Conservation (phyloP, 2,329 filamentous ascomycete species). For the Corniculantispora saksenae region DNA sequence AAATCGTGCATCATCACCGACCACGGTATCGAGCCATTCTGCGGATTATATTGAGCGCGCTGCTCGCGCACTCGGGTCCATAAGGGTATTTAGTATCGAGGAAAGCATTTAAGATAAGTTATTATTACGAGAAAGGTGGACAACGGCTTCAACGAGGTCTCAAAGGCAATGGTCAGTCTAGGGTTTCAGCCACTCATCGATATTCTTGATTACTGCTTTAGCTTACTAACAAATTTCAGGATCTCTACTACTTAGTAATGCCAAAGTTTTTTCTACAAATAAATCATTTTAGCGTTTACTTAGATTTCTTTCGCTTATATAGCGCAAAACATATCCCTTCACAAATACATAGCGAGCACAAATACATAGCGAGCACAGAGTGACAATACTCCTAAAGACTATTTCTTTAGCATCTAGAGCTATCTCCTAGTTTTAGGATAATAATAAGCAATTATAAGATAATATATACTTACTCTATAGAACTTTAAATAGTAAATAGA, state of each 20-base stretch:
- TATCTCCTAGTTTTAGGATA: slow-evolving; percentile 6
- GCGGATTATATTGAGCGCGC: slow-evolving; percentile 34
- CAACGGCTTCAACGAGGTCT: slow-evolving; percentile 32
- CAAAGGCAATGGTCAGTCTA: slow-evolving; percentile 26
- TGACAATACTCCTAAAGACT: slow-evolving; percentile 31
- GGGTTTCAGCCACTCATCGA: slow-evolving; percentile 30
- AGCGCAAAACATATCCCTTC: slow-evolving; percentile 31
- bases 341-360: slow-evolving; percentile 28
- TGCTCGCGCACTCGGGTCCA: slow-evolving; percentile 22
- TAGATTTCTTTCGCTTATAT: slow-evolving; percentile 24
- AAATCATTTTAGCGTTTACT: slow-evolving; percentile 15
- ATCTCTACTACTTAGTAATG: neutral
- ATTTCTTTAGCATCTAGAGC: slow-evolving; percentile 18
- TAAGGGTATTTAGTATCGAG: slow-evolving; percentile 26
- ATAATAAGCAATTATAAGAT: neutral
- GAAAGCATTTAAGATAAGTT: slow-evolving; percentile 7
- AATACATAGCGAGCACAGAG: no score
- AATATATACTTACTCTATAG: slow-evolving; percentile 9
- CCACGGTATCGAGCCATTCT: slow-evolving; percentile 40
- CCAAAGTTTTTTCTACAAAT: slow-evolving; percentile 1
- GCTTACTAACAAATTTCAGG: slow-evolving; percentile 23
- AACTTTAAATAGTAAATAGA: slow-evolving; percentile 20
- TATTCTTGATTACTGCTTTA: slow-evolving; percentile 27
- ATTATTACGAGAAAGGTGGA: slow-evolving; percentile 27
- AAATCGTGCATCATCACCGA: slow-evolving; percentile 30